A percentile compares a stretch with the other conserved stretches of the same genome.
Evolutionary conservation across 106 monocot genomes (phyloP).

Genomic region (Alisma plantagoaquatica): DNA sequence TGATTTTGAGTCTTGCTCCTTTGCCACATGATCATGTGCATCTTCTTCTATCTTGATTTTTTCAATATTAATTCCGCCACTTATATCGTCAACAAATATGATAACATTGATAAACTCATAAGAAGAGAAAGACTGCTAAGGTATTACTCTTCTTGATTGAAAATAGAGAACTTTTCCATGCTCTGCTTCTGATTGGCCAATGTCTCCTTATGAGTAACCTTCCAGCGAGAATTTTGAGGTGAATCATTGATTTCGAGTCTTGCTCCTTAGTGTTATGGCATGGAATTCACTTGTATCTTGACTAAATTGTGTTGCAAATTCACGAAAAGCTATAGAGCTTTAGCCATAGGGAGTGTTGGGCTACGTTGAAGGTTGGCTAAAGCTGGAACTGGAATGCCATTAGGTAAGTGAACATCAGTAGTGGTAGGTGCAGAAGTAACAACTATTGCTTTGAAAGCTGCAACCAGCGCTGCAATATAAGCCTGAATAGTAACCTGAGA

Average conservation of each 20-base stretch:
- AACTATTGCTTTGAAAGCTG: constrained; percentile 36
- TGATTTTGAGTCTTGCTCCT: too few species aligned
- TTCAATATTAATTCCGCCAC: too few species aligned
- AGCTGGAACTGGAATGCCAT: constrained; percentile 21
- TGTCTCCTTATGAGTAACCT: constrained; percentile 93
- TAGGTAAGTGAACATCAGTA: constrained; percentile 27
- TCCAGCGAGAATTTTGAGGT: constrained; percentile 95
- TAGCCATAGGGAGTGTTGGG: constrained; percentile 32
- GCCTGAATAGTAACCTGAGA: constrained; percentile 47
- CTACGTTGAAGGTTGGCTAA: constrained; percentile 20
- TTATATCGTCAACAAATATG: too few species aligned
- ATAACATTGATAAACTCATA: too few species aligned
- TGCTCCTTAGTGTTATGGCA: constrained; percentile 91
- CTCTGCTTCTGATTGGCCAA: too few species aligned
- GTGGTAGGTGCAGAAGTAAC: constrained; percentile 22
- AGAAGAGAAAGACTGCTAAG: too few species aligned
- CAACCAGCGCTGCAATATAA: constrained; percentile 59
- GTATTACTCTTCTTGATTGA: too few species aligned
- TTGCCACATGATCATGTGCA: too few species aligned
- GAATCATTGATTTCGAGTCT: constrained; percentile 95
- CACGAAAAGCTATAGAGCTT: constrained; percentile 72
- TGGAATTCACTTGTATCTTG: constrained; percentile 85
- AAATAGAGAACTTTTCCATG: too few species aligned
- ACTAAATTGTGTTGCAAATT: constrained; percentile 86
- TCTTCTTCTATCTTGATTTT: too few species aligned